Evolutionary conservation across 2,329 filamentous ascomycete species (phyloP), one percentile per base, ranked within the genome.

Genomic region (Colletotrichum tabaci): DNA sequence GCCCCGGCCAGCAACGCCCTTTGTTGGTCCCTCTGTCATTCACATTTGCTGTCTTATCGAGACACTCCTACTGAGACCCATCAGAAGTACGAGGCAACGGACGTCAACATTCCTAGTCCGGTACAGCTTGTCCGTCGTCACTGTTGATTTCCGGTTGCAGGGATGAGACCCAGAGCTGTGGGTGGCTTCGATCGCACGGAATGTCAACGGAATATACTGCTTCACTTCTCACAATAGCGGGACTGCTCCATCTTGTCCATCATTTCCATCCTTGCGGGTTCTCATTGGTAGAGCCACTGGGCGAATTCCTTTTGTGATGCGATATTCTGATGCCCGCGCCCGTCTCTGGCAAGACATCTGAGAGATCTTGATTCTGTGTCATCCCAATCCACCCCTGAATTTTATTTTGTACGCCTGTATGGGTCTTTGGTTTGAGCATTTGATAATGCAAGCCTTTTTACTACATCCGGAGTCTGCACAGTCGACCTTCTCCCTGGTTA

Each of bases 401-500:
- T 10, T 52, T 53, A 40, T 60, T 58, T 49, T 10, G 47, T 58
- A 53, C 50, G 44, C 57, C 67, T 61, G n/a, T 44, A 46, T 21
- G 21, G 55, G 23, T 44, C 13, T 42, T 60, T n/a, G 26, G 12
- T 38, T 26, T 38, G 44, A 47, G 26, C 26, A n/a, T 50, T n/a
- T n/a, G 30, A 46, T 40, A 49, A 38, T 67, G 16, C 49, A 55
- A 50, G 40, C n/a, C 26, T 65, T 61, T 55, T 30, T 18, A 53
- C 16, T 5, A 30, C 10, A 49, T 10, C 21, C 38, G 6, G 38
- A 50, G 12, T 4, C 46, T 8, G 13, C 9, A 8, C 30, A 21
- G 7, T 18, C 30, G 15, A 23, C 38, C 52, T 23, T 38, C 35
- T 44, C 23, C 46, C 23, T 47, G 8, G 42, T 75, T 69, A 82